Base-by-base conservation (phyloP, 441 rosid genomes). In the Erysimum cheiri region DNA sequence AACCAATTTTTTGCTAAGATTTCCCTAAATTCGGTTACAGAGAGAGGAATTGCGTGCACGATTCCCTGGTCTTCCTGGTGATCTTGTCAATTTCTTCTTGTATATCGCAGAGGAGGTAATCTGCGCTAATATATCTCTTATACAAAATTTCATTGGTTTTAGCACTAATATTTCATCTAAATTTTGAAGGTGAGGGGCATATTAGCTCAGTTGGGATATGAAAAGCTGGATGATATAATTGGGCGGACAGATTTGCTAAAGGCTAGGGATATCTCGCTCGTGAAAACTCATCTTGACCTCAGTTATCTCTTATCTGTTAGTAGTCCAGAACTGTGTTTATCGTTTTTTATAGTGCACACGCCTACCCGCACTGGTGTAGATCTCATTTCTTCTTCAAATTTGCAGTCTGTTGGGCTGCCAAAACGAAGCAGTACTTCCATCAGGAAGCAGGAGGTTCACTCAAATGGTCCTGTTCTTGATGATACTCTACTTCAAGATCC, bases 31-130 rank as follows among this genome's bases (percentile, higher is more conserved):
- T 78, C 22, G 78, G 24, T 56, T 48, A 47, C 52, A 95, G 98
- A 85, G 98, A 79, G 99, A 95, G 81, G 99, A 95, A 84, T 79
- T 95, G 14, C 98, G 98, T 75, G 98, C 99, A n/a, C 88, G 99
- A 63, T 95, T 95, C 82, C 99, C 99, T 72, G 98, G 98, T 73
- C 95, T 95, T 53, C 99, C 99, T 60, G 98, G 96, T 79, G 99
- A 95, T 82, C 97, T 95, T 82, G 99, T 92, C 76, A 95, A 92
- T 78, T 95, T 72, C 84, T 95, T 95, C 80, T 75, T 92, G 53
- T 95, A 95, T 62, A 96, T 95, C 61, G 99, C 99, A 31, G 99
- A 95, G 86, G 99, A 95, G 98, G 99, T 95, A 82, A 70, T 65
- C 67, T 17, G 4, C 28, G 52, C 22, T 50, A 24, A 6, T 32